Conservation (phyloP, 2,329 filamentous ascomycete genomes). For the Arthrobotrys conoides region DNA sequence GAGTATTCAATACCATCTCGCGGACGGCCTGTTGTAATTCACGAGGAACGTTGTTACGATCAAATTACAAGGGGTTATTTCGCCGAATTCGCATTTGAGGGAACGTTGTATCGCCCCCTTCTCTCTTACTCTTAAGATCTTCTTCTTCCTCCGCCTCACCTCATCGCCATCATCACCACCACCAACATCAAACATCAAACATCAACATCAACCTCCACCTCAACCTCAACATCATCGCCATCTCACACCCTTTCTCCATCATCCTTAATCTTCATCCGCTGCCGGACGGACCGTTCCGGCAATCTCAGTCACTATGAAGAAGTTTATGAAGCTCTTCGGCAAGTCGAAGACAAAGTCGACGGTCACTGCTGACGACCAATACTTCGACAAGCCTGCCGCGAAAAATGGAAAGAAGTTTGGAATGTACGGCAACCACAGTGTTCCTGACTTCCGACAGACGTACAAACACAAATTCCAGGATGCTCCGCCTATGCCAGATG, state of each 20-base stretch:
- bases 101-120: constrained; percentile 16
- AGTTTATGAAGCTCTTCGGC: constrained; percentile 58
- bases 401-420: constrained; percentile 46
- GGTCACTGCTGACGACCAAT: constrained; percentile 43
- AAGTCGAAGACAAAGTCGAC: constrained; percentile 48
- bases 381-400: constrained; percentile 46
- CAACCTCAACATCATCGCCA: constrained; percentile 6
- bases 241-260: constrained; percentile 6
- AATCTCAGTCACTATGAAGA: constrained; percentile 38
- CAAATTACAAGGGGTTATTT: constrained; percentile 21
- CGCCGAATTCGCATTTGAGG: constrained; percentile 24
- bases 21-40: background rate
- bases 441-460: constrained; percentile 58
- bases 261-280: constrained; percentile 33
- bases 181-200: background rate
- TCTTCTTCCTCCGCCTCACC: background rate
- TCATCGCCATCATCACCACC: constrained; percentile 8
- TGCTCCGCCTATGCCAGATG: constrained; percentile 49
- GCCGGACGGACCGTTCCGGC: constrained; percentile 40
- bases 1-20: constrained; percentile 3
- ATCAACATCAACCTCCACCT: background rate
- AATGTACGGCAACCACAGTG: constrained; percentile 54
- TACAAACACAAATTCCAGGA: constrained; percentile 54
- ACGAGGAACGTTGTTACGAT: constrained; percentile 21
- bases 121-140: constrained; percentile 1